Base-by-base conservation (phyloP, 768 basidiomycete genomes). In the Gelatoporia subvermispora region DNA sequence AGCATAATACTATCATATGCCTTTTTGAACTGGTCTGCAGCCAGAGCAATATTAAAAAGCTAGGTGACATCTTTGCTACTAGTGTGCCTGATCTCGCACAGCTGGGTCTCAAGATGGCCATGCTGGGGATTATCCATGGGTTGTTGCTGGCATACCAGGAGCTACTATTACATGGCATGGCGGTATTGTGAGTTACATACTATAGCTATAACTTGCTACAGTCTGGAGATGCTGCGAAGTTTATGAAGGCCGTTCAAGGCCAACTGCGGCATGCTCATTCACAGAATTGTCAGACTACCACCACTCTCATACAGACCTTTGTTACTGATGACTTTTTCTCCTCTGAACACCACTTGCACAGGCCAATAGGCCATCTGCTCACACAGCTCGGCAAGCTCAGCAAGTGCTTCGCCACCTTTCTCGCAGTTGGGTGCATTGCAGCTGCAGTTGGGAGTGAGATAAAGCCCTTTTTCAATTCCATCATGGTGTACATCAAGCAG, bases 361-460 rank as follows among this genome's bases (percentile, higher is more conserved):
- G 89, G 64, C 83, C 90, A 11, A 98, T 99, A 95, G 84, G 78
- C 0, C 91, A 94, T 68, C 78, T 99, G 1, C 69, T 95, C 24
- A 82, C 82, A 4, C 89, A 93, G 60, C 75, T 99, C 4, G 86
- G 90, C 59, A 96, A 93, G 68, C 85, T 89, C 0, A 78, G 78
- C 43, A 96, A 99, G 58, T 78, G 94, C 34, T 84, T 87, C 25
- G 88, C 89, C 50, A 94, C 94, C 2, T 98, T 97, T 64, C 85
- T 93, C 56, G 94, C 96, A 2, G 93, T 99, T 53, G 96, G 96
- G 0, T 92, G 95, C 60, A 88, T 95, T 43, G 93, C 96, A 2
- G 81, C 82, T 37, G 87, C 90, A 42, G 90, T 98, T 18, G 85
- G 85, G 40, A 88, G 92, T 52, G 92, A 95, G 52, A 96, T 98